Percentiles rank a stretch among this genome's conserved stretches.
Evolutionary conservation across 495 filamentous ascomycete genomes (phyloP).

Genomic region (Sordaria brevicollis): DNA sequence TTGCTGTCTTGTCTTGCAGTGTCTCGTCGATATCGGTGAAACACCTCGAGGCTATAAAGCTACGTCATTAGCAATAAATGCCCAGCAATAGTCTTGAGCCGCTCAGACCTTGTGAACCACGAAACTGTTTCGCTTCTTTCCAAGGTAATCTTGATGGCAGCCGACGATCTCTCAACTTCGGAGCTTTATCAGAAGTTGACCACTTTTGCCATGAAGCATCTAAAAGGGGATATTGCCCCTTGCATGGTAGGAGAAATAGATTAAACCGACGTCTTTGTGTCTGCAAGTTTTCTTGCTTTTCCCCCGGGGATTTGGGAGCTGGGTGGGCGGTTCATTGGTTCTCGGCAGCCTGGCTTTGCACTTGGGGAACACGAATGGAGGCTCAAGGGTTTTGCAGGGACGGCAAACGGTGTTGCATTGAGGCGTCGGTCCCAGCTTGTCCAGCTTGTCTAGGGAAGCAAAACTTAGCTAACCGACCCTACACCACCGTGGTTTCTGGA

Average conservation of each 20-base stretch:
- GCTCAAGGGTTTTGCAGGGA: background rate
- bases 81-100: background rate
- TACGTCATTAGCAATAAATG: background rate
- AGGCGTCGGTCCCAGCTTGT: background rate
- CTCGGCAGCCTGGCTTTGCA: too few relatives aligned
- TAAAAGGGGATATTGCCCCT: background rate
- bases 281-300: background rate
- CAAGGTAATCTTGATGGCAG: background rate
- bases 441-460: background rate
- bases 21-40: background rate
- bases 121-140: background rate
- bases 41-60: background rate
- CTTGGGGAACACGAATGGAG: background rate
- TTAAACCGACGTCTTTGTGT: background rate
- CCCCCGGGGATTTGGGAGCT: background rate
- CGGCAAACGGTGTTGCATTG: background rate
- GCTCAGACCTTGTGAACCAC: background rate
- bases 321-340: background rate
- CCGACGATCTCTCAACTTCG: background rate
- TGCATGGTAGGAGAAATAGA: background rate
- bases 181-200: background rate
- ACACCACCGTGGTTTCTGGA: background rate
- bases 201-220: background rate
- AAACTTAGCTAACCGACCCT: background rate
- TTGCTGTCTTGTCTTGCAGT: background rate